A percentile compares a stretch with the other conserved stretches of the same genome.
These are phyloP conservation scores for Lactifluus subvellereus DNA, from an alignment of 768 basidiomycete species.

Conservation along the genomic window DNA sequence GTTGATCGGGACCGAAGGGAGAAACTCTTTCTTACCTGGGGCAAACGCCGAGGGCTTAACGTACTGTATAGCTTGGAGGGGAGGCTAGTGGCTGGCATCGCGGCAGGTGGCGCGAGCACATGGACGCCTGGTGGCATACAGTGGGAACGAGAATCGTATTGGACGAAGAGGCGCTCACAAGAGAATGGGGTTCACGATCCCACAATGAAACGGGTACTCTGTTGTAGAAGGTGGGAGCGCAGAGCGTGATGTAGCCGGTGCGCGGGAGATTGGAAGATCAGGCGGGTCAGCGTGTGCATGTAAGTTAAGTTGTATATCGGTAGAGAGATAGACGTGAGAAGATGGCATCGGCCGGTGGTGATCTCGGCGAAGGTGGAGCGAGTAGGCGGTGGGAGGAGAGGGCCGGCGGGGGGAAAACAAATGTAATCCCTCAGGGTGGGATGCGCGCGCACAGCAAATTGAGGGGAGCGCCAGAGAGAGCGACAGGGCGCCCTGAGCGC, in stretches of 20 bases:
- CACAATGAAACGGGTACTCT: slow-evolving; percentile 6
- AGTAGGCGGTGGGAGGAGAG: slow-evolving; percentile 4
- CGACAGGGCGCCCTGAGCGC: slow-evolving; percentile 21
- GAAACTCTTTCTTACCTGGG: not conserved
- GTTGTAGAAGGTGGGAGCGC: slow-evolving; percentile 7
- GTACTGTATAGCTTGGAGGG: slow-evolving; percentile 8
- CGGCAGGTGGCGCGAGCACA: slow-evolving; percentile 21
- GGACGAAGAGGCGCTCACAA: slow-evolving; percentile 11
- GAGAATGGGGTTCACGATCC: slow-evolving; percentile 4
- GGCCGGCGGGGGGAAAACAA: slow-evolving; percentile 8
- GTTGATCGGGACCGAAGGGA: slow-evolving; percentile 7
- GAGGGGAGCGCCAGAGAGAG: slow-evolving; percentile 16
- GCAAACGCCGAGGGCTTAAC: slow-evolving; percentile 14
- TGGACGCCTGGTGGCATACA: slow-evolving; percentile 23
- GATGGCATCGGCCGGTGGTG: slow-evolving; percentile 17
- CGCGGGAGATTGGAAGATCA: slow-evolving; percentile 17
- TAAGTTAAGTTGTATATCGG: slow-evolving; percentile 2
- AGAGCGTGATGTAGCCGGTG: slow-evolving; percentile 13
- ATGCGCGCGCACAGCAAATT: slow-evolving; percentile 7
- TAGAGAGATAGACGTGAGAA: slow-evolving; percentile 17
- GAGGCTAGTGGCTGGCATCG: slow-evolving; percentile 15
- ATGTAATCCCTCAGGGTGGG: slow-evolving; percentile 1
- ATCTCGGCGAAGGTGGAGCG: slow-evolving; percentile 22
- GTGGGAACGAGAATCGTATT: slow-evolving; percentile 21
- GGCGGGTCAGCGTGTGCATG: slow-evolving; percentile 7